These are phyloP conservation scores for Botrytis elliptica DNA, from an alignment of 2,329 filamentous ascomycete genomes.

Conservation along the genomic window DNA sequence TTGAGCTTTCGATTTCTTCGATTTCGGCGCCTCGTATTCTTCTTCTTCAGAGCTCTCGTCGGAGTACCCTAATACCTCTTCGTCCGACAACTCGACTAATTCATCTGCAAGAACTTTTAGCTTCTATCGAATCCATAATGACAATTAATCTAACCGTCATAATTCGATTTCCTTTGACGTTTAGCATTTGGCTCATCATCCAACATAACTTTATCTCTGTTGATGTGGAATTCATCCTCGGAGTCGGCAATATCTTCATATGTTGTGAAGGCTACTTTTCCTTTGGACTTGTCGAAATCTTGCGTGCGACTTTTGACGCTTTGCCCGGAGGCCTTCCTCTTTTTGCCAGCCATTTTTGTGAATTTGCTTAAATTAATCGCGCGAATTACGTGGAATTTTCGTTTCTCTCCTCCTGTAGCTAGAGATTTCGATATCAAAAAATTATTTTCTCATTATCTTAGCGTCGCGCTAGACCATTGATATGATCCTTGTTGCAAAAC, in stretches of 20 bases:
- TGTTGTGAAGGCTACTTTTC: constrained; percentile 42
- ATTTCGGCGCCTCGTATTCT: constrained; percentile 26
- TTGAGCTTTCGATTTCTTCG: constrained; percentile 50
- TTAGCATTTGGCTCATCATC: constrained; percentile 80
- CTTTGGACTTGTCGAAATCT: constrained; percentile 34
- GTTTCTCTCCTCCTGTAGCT: background rate
- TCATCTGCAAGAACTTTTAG: constrained; percentile 43
- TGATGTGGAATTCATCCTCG: constrained; percentile 88
- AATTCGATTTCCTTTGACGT: constrained; percentile 66
- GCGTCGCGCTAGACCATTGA: constrained; percentile 13
- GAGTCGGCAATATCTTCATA: constrained; percentile 89
- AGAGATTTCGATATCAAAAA: constrained; percentile 18
- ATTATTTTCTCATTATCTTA: constrained; percentile 24
- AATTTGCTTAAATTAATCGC: background rate
- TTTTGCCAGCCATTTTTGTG: constrained; percentile 21
- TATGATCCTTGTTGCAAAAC: background rate
- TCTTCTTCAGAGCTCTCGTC: constrained; percentile 45
- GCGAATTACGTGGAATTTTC: background rate
- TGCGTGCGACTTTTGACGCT: background rate
- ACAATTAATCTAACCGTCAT: constrained; percentile 53
- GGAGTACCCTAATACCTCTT: constrained; percentile 56
- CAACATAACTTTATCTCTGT: constrained; percentile 81
- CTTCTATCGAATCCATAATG: background rate
- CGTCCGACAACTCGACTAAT: constrained; percentile 59
- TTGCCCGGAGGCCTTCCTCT: constrained; percentile 21